Evolutionary conservation across 2,329 filamentous ascomycete genomes (phyloP).

Genomic region (Alternaria conjuncta): DNA sequence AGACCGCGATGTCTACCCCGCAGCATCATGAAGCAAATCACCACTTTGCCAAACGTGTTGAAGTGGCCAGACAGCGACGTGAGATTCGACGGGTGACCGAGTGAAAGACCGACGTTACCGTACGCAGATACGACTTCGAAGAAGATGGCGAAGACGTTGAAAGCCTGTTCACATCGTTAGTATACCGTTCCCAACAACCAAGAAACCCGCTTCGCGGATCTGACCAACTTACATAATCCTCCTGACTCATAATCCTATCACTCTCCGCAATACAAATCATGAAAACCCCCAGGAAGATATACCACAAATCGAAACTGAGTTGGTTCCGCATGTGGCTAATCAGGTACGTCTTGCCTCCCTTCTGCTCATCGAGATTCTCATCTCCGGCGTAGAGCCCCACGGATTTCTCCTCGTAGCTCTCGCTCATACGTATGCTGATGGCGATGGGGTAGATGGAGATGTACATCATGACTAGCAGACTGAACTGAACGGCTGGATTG

Average conservation of each 20-base stretch:
- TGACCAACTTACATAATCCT: conserved; percentile 51
- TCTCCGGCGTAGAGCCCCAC: conserved; percentile 73
- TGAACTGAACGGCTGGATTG: conserved; percentile 90
- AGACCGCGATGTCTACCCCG: conserved; percentile 69
- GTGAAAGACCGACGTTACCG: conserved; percentile 88
- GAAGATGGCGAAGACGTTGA: conserved; percentile 56
- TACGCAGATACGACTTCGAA: conserved; percentile 52
- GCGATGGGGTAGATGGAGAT: conserved; percentile 97
- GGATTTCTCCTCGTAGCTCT: conserved; percentile 92
- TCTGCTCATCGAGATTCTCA: conserved; percentile 53
- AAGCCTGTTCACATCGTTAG: conserved; percentile 28
- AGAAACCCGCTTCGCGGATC: background rate
- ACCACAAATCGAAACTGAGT: conserved; percentile 97
- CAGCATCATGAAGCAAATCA: conserved; percentile 71
- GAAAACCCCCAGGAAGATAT: conserved; percentile 91
- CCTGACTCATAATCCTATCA: conserved; percentile 65
- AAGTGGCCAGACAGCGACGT: conserved; percentile 86
- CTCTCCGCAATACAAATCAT: conserved; percentile 91
- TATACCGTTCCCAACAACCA: too few species aligned
- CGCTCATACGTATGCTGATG: conserved; percentile 90
- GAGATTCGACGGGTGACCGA: conserved; percentile 79
- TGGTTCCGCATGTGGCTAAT: conserved; percentile 90
- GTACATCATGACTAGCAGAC: conserved; percentile 99
- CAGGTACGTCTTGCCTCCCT: conserved; percentile 74
- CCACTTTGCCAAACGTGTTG: conserved; percentile 68